phyloP scores from a whole-genome alignment of 768 basidiomycete genomes.

The Lyophyllum atratum region DNA sequence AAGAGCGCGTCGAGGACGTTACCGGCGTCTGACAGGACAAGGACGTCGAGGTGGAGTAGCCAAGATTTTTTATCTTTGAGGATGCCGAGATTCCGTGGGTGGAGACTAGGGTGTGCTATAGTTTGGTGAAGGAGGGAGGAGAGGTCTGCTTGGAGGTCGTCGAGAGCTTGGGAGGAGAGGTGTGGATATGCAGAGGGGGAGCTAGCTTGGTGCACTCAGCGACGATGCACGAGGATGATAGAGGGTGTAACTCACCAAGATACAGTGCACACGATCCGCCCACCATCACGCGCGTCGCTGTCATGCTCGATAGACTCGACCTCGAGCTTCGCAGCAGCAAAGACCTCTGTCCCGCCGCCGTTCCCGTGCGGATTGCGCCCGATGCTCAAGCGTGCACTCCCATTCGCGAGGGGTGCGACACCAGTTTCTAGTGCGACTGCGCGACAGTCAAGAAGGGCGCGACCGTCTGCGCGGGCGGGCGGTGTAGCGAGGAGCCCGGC shows the following conservation, averaged over 20 bases:
- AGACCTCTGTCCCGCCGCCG: slow-evolving; percentile 72
- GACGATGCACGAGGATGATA: neutral
- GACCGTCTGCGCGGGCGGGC: slow-evolving; percentile 79
- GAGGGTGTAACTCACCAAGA: slow-evolving; percentile 62
- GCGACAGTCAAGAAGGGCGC: slow-evolving; percentile 66
- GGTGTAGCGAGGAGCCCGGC: slow-evolving; percentile 58
- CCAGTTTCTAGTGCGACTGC: slow-evolving; percentile 75
- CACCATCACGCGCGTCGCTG: slow-evolving; percentile 51
- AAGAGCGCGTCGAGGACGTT: slow-evolving; percentile 80
- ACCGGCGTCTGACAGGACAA: slow-evolving; percentile 73
- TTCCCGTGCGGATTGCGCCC: slow-evolving; percentile 43
- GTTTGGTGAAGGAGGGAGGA: slow-evolving; percentile 63
- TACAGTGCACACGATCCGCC: slow-evolving; percentile 66
- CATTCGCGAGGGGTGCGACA: slow-evolving; percentile 79
- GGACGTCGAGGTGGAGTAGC: slow-evolving; percentile 75
- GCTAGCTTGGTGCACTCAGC: slow-evolving; percentile 45
- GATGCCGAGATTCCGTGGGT: slow-evolving; percentile 65
- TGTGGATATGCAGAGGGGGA: slow-evolving; percentile 82
- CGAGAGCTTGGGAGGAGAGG: slow-evolving; percentile 60
- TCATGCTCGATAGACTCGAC: slow-evolving; percentile 58
- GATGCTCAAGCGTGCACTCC: slow-evolving; percentile 76
- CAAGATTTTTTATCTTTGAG: slow-evolving; percentile 67
- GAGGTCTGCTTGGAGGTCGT: slow-evolving; percentile 78
- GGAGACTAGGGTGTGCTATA: slow-evolving; percentile 65
- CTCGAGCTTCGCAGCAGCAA: slow-evolving; percentile 80